Evolutionary conservation across 2,329 filamentous ascomycete species (phyloP), one percentile per base, ranked within the genome.

Genomic region (Magnaporthiopsis rhizophila): DNA sequence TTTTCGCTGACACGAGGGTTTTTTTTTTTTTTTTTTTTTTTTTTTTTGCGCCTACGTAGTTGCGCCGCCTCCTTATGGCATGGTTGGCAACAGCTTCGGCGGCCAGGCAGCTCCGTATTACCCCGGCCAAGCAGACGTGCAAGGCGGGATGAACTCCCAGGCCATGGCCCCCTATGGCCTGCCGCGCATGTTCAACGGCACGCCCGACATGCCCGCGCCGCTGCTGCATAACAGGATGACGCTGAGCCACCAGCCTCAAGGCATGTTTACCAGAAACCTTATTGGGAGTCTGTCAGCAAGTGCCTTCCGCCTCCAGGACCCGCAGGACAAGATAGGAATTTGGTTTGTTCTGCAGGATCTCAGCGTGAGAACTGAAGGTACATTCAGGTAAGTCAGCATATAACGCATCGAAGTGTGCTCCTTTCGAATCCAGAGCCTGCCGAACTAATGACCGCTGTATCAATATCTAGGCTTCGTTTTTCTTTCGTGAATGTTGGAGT

Each of bases 331-430:
- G 74, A 86, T 91, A 62, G 94, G 94, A 2, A 92, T 97, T 68
- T 99, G 94, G 94, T 99, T 99, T 71, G 90, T 99, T 59, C 81
- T 98, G 63, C 94, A 97, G 74, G 95, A 99, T 77, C 81, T 99
- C 58, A 97, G 92, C 71, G 94, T 99, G 38, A 86, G 95, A 59
- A 97, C 92, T 0, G 95, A 98, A 75, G 95, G 95, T 13, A 85
- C 82, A 66, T 99, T 98, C 76, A 85, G 94, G 91, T 96, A 82
- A 71, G 81, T 73, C 18, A 50, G 32, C 28, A 64, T 61, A 70
- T 5, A 15, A 38, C 11, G 36, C 36, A 15, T 12, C 36, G 36
- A 38, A 3, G 2, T 34, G 36, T 38, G 36, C 36, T 38, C 36
- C 36, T 38, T 38, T 38, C 11, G 13, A 15, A 11, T 38, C 36